These are phyloP conservation scores for Kernera saxatilis DNA, from an alignment of 345 rosid species.

Conservation along the genomic window DNA sequence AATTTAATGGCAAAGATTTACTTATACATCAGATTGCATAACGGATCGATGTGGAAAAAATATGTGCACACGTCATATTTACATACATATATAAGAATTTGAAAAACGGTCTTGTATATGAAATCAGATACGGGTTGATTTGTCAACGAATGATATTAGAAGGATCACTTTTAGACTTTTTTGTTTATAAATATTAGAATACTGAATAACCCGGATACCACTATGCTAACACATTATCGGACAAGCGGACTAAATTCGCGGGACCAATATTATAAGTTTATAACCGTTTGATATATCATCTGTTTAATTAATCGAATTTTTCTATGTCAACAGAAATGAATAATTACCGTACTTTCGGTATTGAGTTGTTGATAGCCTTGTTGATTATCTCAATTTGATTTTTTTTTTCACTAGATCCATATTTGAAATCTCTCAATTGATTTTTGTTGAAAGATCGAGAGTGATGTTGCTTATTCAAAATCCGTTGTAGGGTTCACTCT, in stretches of 20 bases:
- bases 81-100: too few species aligned
- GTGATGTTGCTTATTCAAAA: neutral
- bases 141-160: neutral
- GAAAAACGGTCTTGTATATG: neutral
- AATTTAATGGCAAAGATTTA: too few species aligned
- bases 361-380: neutral
- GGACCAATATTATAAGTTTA: too few species aligned
- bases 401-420: neutral
- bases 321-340: neutral
- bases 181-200: neutral
- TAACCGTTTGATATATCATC: too few species aligned
- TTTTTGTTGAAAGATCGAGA: neutral
- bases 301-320: too few species aligned
- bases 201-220: neutral
- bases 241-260: too few species aligned
- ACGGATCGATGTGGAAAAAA: neutral
- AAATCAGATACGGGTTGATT: neutral
- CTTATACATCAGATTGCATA: neutral
- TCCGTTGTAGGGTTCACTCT: conserved; percentile 2
- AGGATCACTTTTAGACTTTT: neutral
- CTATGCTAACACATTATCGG: neutral
- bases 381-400: neutral
- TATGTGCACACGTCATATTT: neutral
- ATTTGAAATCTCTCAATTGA: neutral
- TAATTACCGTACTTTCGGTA: neutral